Evolutionary conservation across 768 basidiomycete genomes (phyloP).

Genomic region (Tylopilus sp.): DNA sequence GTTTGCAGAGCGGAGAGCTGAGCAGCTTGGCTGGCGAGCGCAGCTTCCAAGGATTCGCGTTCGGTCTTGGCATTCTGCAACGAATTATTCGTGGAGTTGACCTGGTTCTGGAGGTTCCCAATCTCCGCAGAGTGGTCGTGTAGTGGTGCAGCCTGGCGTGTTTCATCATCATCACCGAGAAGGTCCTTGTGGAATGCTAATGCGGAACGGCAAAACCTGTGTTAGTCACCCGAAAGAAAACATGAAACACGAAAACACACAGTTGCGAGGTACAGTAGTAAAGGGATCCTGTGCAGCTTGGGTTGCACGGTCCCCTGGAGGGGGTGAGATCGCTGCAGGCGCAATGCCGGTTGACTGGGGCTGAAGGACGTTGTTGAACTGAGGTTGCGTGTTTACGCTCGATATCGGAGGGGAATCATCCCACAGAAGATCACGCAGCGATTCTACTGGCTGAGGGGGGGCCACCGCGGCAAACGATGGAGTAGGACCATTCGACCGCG

Average conservation of each 20-base stretch:
- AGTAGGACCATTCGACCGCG: constrained; percentile 46
- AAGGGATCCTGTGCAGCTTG: constrained; percentile 49
- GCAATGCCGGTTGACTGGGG: constrained; percentile 38
- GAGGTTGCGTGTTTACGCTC: constrained; percentile 38
- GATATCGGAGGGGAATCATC: constrained; percentile 50
- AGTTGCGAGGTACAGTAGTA: constrained; percentile 28
- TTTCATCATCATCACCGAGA: constrained; percentile 66
- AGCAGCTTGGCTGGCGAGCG: constrained; percentile 61
- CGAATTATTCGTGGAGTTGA: constrained; percentile 74
- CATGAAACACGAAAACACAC: constrained; percentile 12
- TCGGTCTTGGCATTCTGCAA: constrained; percentile 64
- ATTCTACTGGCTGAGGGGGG: constrained; percentile 35
- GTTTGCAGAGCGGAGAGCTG: constrained; percentile 80
- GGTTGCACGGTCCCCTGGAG: constrained; percentile 21
- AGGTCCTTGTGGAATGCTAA: constrained; percentile 46
- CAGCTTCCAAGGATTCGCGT: constrained; percentile 61
- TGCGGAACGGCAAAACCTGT: neutral
- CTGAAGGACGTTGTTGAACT: constrained; percentile 18
- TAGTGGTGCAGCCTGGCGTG: constrained; percentile 45
- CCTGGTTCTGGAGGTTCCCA: constrained; percentile 82
- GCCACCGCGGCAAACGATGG: constrained; percentile 39
- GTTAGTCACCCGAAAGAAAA: constrained; percentile 5
- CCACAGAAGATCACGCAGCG: constrained; percentile 47
- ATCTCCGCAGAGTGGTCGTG: constrained; percentile 82
- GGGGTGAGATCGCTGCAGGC: constrained; percentile 29